A percentile compares a stretch with the other conserved stretches of the same genome.
These are phyloP conservation scores for Apiotrichum sp. DNA, from an alignment of 1,284 basidiomycete species.

Conservation along the genomic window DNA sequence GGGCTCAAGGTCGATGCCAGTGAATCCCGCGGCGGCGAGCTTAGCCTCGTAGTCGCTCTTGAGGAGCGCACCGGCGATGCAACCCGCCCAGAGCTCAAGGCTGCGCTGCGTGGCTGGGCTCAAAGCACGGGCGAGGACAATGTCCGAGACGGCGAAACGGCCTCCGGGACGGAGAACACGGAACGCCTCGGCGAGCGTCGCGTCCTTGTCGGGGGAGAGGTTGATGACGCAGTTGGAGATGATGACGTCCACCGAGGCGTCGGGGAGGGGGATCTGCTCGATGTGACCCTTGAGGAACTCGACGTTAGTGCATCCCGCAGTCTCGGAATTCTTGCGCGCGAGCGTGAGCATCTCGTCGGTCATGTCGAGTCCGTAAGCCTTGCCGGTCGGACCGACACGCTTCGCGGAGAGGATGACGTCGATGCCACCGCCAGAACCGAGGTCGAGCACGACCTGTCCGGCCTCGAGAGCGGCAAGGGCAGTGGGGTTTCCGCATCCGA, in stretches of 20 bases:
- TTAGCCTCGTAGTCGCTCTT: conserved; percentile 12
- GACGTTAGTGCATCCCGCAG: conserved; percentile 47
- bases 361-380: conserved; percentile 54
- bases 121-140: conserved; percentile 13
- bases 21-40: conserved; percentile 12
- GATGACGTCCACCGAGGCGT: conserved; percentile 52
- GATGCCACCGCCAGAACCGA: conserved; percentile 55
- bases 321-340: conserved; percentile 48
- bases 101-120: conserved; percentile 1
- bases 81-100: conserved; percentile 20
- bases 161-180: conserved; percentile 97
- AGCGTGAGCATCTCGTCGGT: conserved; percentile 36
- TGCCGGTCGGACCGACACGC: conserved; percentile 52
- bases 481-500: conserved; percentile 21
- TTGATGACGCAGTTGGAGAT: conserved; percentile 57
- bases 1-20: conserved; percentile 10
- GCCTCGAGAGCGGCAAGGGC: conserved; percentile 26
- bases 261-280: conserved; percentile 51
- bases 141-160: conserved; percentile 68
- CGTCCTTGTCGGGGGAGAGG: conserved; percentile 49
- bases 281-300: conserved; percentile 50
- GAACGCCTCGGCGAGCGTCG: conserved; percentile 71
- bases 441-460: conserved; percentile 55
- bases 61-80: conserved; percentile 17
- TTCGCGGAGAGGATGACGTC: conserved; percentile 54